Evolutionary conservation across 129 eudicot species (phyloP).

Genomic region (Oenanthe sinensis): DNA sequence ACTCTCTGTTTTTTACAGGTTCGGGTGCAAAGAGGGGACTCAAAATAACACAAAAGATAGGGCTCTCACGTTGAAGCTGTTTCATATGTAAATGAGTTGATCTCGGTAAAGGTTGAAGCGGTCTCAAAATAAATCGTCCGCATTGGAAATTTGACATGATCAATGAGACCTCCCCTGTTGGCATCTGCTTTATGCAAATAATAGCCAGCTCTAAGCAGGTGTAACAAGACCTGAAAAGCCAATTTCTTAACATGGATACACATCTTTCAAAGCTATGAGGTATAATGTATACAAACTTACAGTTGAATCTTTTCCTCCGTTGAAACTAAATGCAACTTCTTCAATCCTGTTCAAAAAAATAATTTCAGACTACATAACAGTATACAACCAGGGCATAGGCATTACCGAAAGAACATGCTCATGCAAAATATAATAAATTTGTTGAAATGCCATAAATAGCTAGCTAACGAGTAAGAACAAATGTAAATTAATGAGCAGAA

Average conservation of each 20-base stretch:
- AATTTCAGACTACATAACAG: conserved; percentile 3
- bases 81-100: conserved; percentile 86
- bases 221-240: conserved; percentile 61
- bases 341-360: conserved; percentile 50
- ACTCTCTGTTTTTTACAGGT: background rate
- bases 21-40: background rate
- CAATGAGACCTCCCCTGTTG: conserved; percentile 26
- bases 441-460: background rate
- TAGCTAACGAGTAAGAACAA: no score
- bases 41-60: conserved; percentile 5
- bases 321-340: conserved; percentile 96
- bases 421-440: background rate
- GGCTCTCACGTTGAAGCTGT: conserved; percentile 45
- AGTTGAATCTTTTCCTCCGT: conserved; percentile 98
- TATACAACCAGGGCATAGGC: background rate
- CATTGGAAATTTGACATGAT: conserved; percentile 47
- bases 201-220: conserved; percentile 77
- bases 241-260: background rate
- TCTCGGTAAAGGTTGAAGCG: conserved; percentile 72
- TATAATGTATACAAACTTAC: conserved; percentile 41
- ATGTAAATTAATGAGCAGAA: background rate
- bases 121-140: conserved; percentile 83
- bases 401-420: background rate
- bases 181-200: conserved; percentile 53
- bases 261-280: background rate